Evolutionary conservation across 2,329 filamentous ascomycete species (phyloP).

Genomic region (Monosporascus sp.): DNA sequence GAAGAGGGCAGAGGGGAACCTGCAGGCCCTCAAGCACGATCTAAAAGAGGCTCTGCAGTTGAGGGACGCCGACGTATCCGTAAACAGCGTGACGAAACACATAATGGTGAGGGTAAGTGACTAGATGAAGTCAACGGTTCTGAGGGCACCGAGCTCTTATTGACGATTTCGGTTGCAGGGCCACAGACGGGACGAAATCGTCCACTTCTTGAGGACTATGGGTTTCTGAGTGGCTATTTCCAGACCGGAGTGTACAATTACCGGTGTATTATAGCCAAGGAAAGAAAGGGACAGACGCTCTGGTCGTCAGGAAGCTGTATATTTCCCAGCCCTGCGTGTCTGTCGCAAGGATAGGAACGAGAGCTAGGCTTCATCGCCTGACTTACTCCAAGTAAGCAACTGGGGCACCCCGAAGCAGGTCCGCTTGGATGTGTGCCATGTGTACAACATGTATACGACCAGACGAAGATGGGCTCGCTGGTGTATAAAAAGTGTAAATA

Average conservation of each 20-base stretch:
- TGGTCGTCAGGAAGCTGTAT: too few relatives aligned
- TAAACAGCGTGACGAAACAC: constrained; percentile 62
- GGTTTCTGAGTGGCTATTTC: constrained; percentile 15
- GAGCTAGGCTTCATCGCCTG: too few relatives aligned
- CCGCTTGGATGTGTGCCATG: neutral
- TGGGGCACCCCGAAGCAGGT: too few relatives aligned
- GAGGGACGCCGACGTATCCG: constrained; percentile 43
- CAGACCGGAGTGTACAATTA: neutral
- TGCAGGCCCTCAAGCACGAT: constrained; percentile 56
- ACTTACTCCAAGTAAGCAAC: too few relatives aligned
- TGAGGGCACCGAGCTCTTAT: neutral
- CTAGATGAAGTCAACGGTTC: neutral
- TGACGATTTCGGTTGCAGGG: constrained; percentile 10
- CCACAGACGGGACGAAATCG: constrained; percentile 12
- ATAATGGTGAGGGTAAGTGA: constrained; percentile 64
- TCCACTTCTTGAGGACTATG: constrained; percentile 17
- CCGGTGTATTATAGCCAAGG: neutral
- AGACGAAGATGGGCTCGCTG: too few relatives aligned
- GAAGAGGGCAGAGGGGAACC: constrained; percentile 74
- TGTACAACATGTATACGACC: constrained; percentile 9
- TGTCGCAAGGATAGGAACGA: too few relatives aligned
- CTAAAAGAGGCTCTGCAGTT: constrained; percentile 55
- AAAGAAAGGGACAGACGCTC: constrained; percentile 15
- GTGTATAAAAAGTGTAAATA: neutral
- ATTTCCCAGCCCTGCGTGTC: too few relatives aligned